Base-by-base conservation (phyloP, 1,284 basidiomycete species). In the Nidula niveotomentosa region DNA sequence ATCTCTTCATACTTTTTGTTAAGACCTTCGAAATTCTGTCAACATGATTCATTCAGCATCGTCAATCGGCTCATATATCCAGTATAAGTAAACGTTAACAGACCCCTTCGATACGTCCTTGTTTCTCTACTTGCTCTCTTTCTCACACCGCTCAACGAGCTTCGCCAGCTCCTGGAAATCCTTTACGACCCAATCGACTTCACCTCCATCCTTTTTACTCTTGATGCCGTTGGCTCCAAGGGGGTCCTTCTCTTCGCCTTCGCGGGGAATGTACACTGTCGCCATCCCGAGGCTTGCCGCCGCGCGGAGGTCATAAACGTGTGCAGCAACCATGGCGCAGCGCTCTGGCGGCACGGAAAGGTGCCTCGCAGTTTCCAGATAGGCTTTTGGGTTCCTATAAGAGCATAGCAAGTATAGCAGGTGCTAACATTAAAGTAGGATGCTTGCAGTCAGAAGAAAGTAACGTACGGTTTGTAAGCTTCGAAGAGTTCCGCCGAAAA, bases 271-370 rank as follows among this genome's bases (percentile, higher is more conserved):
- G 53, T 85, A 88, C 1, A 86, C 66, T 0, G 83, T 84, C 59
- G 74, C 79, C 71, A 87, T 71, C 0, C 85, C 87, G 6, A 76
- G 67, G 0, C 62, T 64, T 1, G 76, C 76, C 0, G 86, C 87
- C 0, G 73, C 82, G 3, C 74, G 73, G 7, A 87, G 70, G 62
- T 89, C 87, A 56, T 69, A 74, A 0, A 76, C 72, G 65, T 90
- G 87, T 8, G 85, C 77, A 0, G 87, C 85, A 8, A 89, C 85
- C 80, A 89, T 81, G 0, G 80, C 84, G 45, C 79, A 75, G 49
- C 79, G 75, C 12, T 76, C 60, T 0, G 85, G 79, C 1, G 74
- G 56, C 3, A 88, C 60, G 1, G 73, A 73, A 9, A 89, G 76
- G 56, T 86, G 78, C 18, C 74, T 70, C 0, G 77, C 66, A 1